These are phyloP conservation scores for Nidularia sp. DNA, from an alignment of 768 basidiomycete genomes.

Conservation along the genomic window DNA sequence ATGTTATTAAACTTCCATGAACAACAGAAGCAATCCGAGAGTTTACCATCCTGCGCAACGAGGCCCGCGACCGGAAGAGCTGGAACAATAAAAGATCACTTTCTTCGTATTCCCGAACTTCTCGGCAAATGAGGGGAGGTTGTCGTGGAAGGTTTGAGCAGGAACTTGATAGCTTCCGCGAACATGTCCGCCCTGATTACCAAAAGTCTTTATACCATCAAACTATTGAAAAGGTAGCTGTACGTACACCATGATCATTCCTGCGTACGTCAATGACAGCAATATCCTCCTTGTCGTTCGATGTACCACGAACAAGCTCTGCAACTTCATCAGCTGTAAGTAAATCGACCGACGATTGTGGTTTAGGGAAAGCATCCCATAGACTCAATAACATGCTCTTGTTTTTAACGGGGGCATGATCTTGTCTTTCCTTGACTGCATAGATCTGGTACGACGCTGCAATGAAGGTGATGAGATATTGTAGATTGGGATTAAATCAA, in stretches of 20 bases:
- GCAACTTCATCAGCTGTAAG: slow-evolving; percentile 35
- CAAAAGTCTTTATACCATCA: neutral
- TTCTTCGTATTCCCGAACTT: slow-evolving; percentile 30
- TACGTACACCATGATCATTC: slow-evolving; percentile 39
- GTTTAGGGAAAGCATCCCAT: slow-evolving; percentile 52
- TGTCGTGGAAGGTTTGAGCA: slow-evolving; percentile 48
- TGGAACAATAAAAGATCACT: slow-evolving; percentile 54
- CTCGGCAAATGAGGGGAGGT: slow-evolving; percentile 35
- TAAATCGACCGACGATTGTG: slow-evolving; percentile 22
- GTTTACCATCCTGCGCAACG: slow-evolving; percentile 51
- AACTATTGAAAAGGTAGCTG: neutral
- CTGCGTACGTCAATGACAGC: slow-evolving; percentile 48
- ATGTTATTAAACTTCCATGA: neutral
- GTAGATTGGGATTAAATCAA: too few species aligned
- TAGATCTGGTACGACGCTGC: slow-evolving; percentile 46
- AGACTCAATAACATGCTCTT: slow-evolving; percentile 32
- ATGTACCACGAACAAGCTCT: slow-evolving; percentile 19
- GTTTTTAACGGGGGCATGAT: slow-evolving; percentile 1
- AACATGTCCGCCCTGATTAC: slow-evolving; percentile 46
- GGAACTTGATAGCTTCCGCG: slow-evolving; percentile 43
- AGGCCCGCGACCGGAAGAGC: slow-evolving; percentile 48
- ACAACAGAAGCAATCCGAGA: neutral
- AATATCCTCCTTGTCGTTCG: slow-evolving; percentile 15
- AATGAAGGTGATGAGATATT: neutral
- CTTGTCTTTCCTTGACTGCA: slow-evolving; percentile 26